Evolutionary conservation across 129 eudicot species (phyloP).

Genomic region (Mikania micrantha): DNA sequence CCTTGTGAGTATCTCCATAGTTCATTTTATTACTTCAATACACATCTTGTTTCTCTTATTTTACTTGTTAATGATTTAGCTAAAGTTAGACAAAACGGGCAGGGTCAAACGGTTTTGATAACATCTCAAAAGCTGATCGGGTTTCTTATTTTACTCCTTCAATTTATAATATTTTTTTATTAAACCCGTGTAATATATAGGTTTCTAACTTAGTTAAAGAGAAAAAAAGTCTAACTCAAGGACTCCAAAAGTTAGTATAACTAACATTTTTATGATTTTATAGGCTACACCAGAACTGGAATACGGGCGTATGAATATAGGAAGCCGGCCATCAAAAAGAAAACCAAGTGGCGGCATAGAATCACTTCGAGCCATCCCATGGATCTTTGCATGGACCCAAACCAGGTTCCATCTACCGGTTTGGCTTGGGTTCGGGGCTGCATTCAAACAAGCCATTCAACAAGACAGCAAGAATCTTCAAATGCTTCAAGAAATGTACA

Average conservation of each 20-base stretch:
- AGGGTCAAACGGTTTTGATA: neutral
- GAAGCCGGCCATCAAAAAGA: constrained; percentile 94
- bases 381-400: constrained; percentile 99
- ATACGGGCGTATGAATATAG: constrained; percentile 98
- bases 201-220: no score
- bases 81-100: neutral
- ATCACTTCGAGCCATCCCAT: constrained; percentile 95
- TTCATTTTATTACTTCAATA: neutral
- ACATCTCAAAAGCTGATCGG: neutral
- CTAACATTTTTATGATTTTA: neutral
- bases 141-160: no score
- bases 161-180: no score
- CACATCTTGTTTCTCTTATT: neutral
- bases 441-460: constrained; percentile 64
- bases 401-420: constrained; percentile 98
- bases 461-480: constrained; percentile 59
- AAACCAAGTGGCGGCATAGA: constrained; percentile 98
- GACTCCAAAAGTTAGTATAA: no score
- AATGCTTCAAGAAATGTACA: constrained; percentile 90
- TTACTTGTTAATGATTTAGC: neutral
- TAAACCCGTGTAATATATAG: no score
- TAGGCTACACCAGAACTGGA: constrained; percentile 97
- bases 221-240: no score
- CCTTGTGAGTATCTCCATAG: constrained; percentile 49
- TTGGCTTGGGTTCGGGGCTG: constrained; percentile 99